Evolutionary conservation across 768 basidiomycete genomes (phyloP).

Genomic region (Trametes coccinea): DNA sequence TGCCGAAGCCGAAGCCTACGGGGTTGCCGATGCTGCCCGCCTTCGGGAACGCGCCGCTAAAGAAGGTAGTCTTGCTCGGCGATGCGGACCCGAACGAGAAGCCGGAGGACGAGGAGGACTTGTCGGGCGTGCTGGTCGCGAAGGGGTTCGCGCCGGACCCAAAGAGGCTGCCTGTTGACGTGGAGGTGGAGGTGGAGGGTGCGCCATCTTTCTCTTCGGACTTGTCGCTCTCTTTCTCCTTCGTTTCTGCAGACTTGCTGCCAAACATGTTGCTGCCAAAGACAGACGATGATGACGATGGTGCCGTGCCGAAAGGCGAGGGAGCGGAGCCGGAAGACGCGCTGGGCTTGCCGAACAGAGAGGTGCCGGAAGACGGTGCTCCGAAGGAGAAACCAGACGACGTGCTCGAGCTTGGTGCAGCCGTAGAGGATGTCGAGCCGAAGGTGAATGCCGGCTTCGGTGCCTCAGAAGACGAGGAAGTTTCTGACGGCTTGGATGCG

Average conservation of each 20-base stretch:
- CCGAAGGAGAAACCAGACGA: conserved; percentile 14
- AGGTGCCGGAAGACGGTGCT: conserved; percentile 1
- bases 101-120: conserved; percentile 4
- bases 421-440: conserved; percentile 10
- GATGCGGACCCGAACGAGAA: conserved; percentile 18
- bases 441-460: conserved; percentile 36
- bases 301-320: conserved; percentile 13
- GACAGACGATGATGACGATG: conserved; percentile 5
- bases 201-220: background rate
- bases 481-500: conserved; percentile 2
- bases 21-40: conserved; percentile 60
- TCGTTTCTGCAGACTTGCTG: conserved; percentile 7
- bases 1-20: conserved; percentile 61
- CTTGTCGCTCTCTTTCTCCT: conserved; percentile 14
- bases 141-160: conserved; percentile 9
- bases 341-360: conserved; percentile 2
- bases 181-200: conserved; percentile 4
- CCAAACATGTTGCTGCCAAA: conserved; percentile 17
- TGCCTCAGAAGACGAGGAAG: conserved; percentile 17
- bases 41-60: conserved; percentile 25
- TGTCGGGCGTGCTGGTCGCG: conserved; percentile 19
- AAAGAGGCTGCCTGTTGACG: conserved; percentile 12
- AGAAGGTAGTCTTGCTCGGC: conserved; percentile 22
- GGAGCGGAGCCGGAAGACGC: conserved; percentile 3
- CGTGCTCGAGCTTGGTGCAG: conserved; percentile 9